Conservation (phyloP, 768 basidiomycete species). For the Boletus subcaerulescens region DNA sequence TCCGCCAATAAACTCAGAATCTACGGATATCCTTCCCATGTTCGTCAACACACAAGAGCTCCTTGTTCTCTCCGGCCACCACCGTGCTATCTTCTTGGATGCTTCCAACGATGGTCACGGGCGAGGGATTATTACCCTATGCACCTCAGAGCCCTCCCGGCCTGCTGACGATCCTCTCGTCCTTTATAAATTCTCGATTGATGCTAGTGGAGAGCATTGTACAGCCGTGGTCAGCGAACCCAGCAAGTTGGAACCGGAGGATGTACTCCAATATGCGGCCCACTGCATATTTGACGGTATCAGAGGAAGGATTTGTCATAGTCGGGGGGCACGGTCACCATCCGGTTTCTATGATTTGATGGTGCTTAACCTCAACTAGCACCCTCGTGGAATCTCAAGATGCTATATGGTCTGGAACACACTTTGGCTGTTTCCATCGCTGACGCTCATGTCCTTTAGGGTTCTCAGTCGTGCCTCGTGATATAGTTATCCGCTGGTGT, state of each 20-base stretch:
- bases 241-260: conserved; percentile 3
- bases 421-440: background rate
- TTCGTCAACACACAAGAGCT: conserved; percentile 10
- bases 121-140: conserved; percentile 15
- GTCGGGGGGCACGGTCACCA: background rate
- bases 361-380: conserved; percentile 16
- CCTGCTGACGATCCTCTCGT: background rate
- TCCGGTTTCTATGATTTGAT: conserved; percentile 5
- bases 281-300: conserved; percentile 15
- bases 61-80: conserved; percentile 15
- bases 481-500: background rate
- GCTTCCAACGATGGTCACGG: conserved; percentile 15
- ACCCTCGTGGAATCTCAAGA: background rate
- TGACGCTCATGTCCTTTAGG: background rate
- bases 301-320: conserved; percentile 19
- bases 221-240: conserved; percentile 12
- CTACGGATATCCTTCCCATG: conserved; percentile 10
- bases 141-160: background rate
- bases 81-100: background rate
- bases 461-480: background rate
- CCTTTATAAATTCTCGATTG: conserved; percentile 20
- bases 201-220: conserved; percentile 16
- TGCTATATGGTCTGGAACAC: background rate
- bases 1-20: background rate
- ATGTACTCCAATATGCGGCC: conserved; percentile 1